A percentile compares a stretch with the other conserved stretches of the same genome.
phyloP scores from a whole-genome alignment of 768 basidiomycete species.

The Psilocybe cubensis region DNA sequence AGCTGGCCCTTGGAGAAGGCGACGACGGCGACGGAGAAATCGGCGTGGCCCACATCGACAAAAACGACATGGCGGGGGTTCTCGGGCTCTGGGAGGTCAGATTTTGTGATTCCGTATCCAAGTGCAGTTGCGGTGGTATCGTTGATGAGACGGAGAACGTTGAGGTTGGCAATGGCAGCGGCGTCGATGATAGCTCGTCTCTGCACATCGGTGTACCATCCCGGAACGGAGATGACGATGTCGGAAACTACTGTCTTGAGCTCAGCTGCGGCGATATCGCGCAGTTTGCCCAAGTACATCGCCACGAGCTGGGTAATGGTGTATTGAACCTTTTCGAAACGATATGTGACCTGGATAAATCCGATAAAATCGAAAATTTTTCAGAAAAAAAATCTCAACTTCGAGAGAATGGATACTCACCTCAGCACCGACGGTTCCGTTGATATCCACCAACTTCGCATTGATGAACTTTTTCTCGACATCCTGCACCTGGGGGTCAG shows the following conservation, averaged over 20 bases:
- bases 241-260: conserved; percentile 88
- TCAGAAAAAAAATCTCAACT: conserved; percentile 1
- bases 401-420: conserved; percentile 45
- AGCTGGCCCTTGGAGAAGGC: conserved; percentile 96
- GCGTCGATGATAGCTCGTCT: conserved; percentile 90
- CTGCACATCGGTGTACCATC: conserved; percentile 96
- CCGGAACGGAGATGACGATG: conserved; percentile 94
- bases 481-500: conserved; percentile 81
- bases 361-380: conserved; percentile 2
- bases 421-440: conserved; percentile 84
- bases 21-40: conserved; percentile 84
- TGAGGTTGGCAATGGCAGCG: conserved; percentile 86
- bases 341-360: conserved; percentile 75
- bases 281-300: conserved; percentile 88
- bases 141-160: conserved; percentile 93
- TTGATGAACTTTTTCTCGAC: conserved; percentile 93
- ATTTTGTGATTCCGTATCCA: conserved; percentile 98
- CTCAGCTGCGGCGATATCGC: conserved; percentile 84
- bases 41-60: conserved; percentile 94
- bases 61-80: conserved; percentile 87
- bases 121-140: conserved; percentile 96
- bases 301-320: conserved; percentile 91
- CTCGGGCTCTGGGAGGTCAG: conserved; percentile 89
- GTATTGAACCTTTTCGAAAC: conserved; percentile 79
- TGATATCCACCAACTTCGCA: conserved; percentile 82